Conservation (phyloP, 2,329 filamentous ascomycete species). For the Cytospora piceicola region DNA sequence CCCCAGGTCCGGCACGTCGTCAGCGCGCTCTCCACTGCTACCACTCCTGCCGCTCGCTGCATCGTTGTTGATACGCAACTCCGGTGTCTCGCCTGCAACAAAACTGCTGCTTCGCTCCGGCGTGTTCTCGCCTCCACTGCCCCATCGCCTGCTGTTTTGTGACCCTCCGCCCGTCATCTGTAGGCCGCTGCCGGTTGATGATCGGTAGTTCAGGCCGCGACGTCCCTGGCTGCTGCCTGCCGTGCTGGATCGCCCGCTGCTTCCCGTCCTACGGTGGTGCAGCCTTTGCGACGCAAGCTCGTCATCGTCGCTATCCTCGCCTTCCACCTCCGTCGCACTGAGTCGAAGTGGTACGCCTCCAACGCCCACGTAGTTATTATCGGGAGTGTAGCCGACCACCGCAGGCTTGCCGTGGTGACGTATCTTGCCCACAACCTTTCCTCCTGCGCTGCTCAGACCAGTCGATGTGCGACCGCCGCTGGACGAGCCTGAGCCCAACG, state of each 20-base stretch:
- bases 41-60: conserved; percentile 55
- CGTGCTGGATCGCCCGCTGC: conserved; percentile 74
- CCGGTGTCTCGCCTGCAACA: conserved; percentile 48
- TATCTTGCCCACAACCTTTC: conserved; percentile 81
- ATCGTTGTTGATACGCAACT: conserved; percentile 45
- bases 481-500: conserved; percentile 52
- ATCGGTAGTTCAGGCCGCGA: conserved; percentile 53
- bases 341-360: conserved; percentile 87
- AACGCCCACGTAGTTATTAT: conserved; percentile 72
- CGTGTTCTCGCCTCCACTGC: conserved; percentile 43
- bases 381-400: conserved; percentile 77
- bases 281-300: conserved; percentile 55
- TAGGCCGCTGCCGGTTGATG: conserved; percentile 43
- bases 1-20: conserved; percentile 60
- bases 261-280: conserved; percentile 73
- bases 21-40: conserved; percentile 64
- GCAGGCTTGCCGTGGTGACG: conserved; percentile 82
- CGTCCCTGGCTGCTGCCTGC: conserved; percentile 50
- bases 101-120: conserved; percentile 60
- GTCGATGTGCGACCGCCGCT: conserved; percentile 62
- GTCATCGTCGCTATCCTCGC: conserved; percentile 80
- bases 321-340: conserved; percentile 93
- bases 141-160: conserved; percentile 29
- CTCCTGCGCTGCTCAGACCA: conserved; percentile 59
- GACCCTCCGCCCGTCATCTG: conserved; percentile 31